Evolutionary conservation across 1,139 yeast genomes (phyloP), one percentile per base, ranked within the genome.

Genomic region (Taiozyma sp.): DNA sequence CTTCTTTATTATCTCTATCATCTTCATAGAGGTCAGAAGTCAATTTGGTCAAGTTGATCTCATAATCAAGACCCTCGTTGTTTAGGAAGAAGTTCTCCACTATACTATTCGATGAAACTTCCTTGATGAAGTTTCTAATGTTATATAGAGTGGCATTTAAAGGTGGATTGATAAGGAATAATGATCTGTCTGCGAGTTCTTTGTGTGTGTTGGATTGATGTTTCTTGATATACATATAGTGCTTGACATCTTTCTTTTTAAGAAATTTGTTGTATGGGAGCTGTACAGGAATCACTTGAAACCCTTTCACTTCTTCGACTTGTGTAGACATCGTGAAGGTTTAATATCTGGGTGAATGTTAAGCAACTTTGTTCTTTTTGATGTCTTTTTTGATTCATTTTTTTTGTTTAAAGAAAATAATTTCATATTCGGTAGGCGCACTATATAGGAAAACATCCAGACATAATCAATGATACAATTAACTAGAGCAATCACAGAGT

Each of bases 161-260:
- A 3, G 97, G 97, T 46, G 90, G 71, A 64, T 91, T 91, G 54
- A 85, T 81, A n/a, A 86, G 67, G 67, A 91, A 92, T 19, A 92
- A 69, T 13, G 87, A 76, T 48, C 84, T 64, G 44, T 69, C 70
- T 13, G 73, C 65, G 4, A 62, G 75, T n/a, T 71, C 63, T 53
- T 80, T 83, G 28, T 62, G 59, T 27, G 67, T 58, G 46, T 62
- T 66, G 9, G 76, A 65, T 44, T 72, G 71, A 64, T 87, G 95
- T 62, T 82, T 86, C 65, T 84, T 85, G 61, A 78, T 72, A 62
- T 75, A 85, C 57, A 84, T 68, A 61, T 79, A 84, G 62, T 80
- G 86, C 8, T 62, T 57, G 41, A 56, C 61, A 50, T 46, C 53
- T 30, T 45, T 55, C 48, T 41, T 36, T 29, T 61, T 53, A 43